A percentile compares a stretch with the other conserved stretches of the same genome.
Evolutionary conservation across 116 monocot species (phyloP).

Genomic region (Phalaenopsis hybrid): DNA sequence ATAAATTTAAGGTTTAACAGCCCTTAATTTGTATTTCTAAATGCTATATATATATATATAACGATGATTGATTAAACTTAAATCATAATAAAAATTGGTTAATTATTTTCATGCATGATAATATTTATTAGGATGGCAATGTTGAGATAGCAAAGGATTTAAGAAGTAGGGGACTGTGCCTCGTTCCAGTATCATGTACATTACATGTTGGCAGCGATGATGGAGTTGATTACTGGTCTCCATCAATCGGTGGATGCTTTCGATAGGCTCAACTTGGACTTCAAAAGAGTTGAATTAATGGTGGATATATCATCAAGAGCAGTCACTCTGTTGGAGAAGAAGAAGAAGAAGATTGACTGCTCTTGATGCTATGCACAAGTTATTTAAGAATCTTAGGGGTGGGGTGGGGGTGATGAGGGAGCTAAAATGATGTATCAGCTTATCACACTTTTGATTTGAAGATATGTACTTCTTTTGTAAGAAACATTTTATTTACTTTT

Average conservation of each 20-base stretch:
- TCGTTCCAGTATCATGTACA: constrained; percentile 74
- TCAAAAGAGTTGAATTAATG: neutral
- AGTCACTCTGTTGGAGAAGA: constrained; percentile 42
- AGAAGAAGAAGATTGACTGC: constrained; percentile 59
- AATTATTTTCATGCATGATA: neutral
- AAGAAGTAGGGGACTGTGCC: constrained; percentile 85
- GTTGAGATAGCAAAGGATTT: constrained; percentile 53
- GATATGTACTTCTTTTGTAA: neutral
- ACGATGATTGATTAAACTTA: too few species aligned
- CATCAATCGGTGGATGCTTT: constrained; percentile 29
- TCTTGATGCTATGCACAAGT: constrained; percentile 77
- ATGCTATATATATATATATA: too few species aligned
- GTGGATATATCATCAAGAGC: constrained; percentile 76
- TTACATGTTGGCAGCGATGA: constrained; percentile 56
- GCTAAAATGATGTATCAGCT: neutral
- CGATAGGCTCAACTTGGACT: neutral
- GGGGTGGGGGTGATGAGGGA: neutral
- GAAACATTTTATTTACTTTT: constrained; percentile 3
- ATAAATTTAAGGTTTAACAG: too few species aligned
- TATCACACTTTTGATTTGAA: neutral
- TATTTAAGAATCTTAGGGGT: neutral
- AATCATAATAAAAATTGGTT: too few species aligned
- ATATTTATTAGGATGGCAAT: constrained; percentile 4
- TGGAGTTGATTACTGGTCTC: constrained; percentile 66
- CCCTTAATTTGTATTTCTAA: too few species aligned